phyloP scores from a whole-genome alignment of 345 rosid genomes.

The Trapa incisa region DNA sequence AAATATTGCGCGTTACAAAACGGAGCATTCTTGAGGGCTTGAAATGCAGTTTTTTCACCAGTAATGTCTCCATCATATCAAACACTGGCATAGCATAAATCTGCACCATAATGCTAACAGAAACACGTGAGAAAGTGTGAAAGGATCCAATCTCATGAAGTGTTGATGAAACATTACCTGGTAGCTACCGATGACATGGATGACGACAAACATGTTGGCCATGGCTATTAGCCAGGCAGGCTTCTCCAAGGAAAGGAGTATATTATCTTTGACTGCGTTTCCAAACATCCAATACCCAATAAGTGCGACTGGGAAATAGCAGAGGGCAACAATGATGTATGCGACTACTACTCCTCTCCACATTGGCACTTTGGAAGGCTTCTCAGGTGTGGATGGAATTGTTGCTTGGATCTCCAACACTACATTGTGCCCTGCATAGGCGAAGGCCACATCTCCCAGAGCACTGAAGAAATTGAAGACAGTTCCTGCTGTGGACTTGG shows the following conservation, averaged over 20 bases:
- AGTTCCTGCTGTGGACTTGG: constrained; percentile 25
- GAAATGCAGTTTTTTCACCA: constrained; percentile 20
- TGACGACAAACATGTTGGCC: constrained; percentile 64
- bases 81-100: constrained; percentile 29
- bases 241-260: constrained; percentile 42
- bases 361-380: constrained; percentile 66
- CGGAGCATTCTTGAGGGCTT: constrained; percentile 18
- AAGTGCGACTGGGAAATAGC: constrained; percentile 71
- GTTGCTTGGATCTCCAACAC: constrained; percentile 78
- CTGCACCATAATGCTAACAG: constrained; percentile 1
- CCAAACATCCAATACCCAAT: constrained; percentile 55
- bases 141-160: neutral
- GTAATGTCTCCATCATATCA: constrained; percentile 23
- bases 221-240: constrained; percentile 58
- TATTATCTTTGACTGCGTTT: constrained; percentile 38
- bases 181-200: constrained; percentile 73
- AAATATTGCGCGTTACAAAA: constrained; percentile 13
- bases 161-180: constrained; percentile 27
- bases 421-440: constrained; percentile 73
- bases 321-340: constrained; percentile 53
- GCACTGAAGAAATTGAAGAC: constrained; percentile 53
- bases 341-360: constrained; percentile 67
- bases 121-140: neutral
- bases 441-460: constrained; percentile 59
- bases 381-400: constrained; percentile 64